A percentile compares a stretch with the other conserved stretches of the same genome.
Evolutionary conservation across 495 filamentous ascomycete genomes (phyloP).

Genomic region (Penicillium verhagenii): DNA sequence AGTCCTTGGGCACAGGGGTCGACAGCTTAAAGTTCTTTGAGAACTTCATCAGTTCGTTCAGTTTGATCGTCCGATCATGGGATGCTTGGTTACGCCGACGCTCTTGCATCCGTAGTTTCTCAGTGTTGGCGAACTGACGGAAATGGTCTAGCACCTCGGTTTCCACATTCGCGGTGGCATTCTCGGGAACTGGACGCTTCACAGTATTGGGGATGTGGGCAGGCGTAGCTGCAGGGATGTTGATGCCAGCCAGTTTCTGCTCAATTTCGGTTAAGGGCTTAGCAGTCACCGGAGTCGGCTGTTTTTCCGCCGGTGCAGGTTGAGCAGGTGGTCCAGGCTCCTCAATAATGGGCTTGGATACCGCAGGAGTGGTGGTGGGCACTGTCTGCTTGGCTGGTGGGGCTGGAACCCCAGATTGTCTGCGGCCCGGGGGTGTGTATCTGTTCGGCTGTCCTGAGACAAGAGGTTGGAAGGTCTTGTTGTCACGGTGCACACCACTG

Average conservation of each 20-base stretch:
- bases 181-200: conserved; percentile 42
- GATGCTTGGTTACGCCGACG: conserved; percentile 65
- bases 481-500: conserved; percentile 81
- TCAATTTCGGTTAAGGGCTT: conserved; percentile 32
- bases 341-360: no score
- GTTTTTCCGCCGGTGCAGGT: conserved; percentile 36
- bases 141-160: conserved; percentile 74
- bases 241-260: conserved; percentile 34
- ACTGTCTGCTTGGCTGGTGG: conserved; percentile 57
- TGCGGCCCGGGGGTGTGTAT: conserved; percentile 85
- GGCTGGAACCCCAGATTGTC: conserved; percentile 69
- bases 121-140: conserved; percentile 74
- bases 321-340: no score
- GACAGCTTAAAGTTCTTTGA: conserved; percentile 88
- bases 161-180: conserved; percentile 75
- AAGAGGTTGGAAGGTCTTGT: conserved; percentile 65
- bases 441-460: conserved; percentile 63
- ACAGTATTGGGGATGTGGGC: not conserved
- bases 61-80: conserved; percentile 79
- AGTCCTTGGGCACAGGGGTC: conserved; percentile 85
- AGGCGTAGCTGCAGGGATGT: conserved; percentile 21
- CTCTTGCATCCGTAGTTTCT: conserved; percentile 71
- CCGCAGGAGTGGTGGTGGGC: conserved; percentile 11
- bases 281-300: conserved; percentile 18
- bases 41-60: conserved; percentile 94